Percentiles rank a stretch among this genome's conserved stretches.
These are phyloP conservation scores for Camelina hispida DNA, from an alignment of 345 rosid genomes.

Conservation along the genomic window DNA sequence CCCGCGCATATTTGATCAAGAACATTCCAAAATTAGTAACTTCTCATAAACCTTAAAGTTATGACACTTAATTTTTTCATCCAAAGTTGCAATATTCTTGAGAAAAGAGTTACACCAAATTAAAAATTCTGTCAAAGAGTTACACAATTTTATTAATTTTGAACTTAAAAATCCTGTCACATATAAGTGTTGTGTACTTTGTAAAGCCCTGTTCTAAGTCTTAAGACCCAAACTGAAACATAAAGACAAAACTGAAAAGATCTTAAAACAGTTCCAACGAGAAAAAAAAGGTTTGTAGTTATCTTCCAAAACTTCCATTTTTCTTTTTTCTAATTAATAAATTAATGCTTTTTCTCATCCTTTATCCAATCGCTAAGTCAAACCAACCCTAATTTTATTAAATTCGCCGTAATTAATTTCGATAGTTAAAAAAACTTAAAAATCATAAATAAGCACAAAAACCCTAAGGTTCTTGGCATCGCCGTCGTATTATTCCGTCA, in stretches of 20 bases:
- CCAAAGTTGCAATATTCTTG: neutral
- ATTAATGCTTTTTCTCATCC: neutral
- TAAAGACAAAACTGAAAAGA: constrained; percentile 10
- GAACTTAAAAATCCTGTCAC: neutral
- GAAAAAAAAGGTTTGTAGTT: constrained; percentile 40
- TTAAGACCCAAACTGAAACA: constrained; percentile 32
- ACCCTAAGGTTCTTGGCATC: constrained; percentile 94
- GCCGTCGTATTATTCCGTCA: constrained; percentile 85
- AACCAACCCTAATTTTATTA: constrained; percentile 29
- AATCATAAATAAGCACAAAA: constrained; percentile 54
- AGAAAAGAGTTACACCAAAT: neutral
- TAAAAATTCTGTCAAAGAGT: neutral
- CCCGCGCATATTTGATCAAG: too few relatives aligned
- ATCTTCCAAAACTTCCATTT: neutral
- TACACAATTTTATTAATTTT: neutral
- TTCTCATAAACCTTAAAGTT: neutral
- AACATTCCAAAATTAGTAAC: neutral
- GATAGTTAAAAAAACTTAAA: constrained; percentile 21
- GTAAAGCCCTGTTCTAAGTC: neutral
- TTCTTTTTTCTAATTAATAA: neutral
- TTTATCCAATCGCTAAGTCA: constrained; percentile 33
- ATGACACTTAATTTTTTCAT: neutral
- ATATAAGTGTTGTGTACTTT: constrained; percentile 34
- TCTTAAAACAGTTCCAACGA: constrained; percentile 35
- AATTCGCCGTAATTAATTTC: constrained; percentile 36